A percentile compares a stretch with the other conserved stretches of the same genome.
phyloP scores from a whole-genome alignment of 768 basidiomycete genomes.

The Russula olivacea region DNA sequence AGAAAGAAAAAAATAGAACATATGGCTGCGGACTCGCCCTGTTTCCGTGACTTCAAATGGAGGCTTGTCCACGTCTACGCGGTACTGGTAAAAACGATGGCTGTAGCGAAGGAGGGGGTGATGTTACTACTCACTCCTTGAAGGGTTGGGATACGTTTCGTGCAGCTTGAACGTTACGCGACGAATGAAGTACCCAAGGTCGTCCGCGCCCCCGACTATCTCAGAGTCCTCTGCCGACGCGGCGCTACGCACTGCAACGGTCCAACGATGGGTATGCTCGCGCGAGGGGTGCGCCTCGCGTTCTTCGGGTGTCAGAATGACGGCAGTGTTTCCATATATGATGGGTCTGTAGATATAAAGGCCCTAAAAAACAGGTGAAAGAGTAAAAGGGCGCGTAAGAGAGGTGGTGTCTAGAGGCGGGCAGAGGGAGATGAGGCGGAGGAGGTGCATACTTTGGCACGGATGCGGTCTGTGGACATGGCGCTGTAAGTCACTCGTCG shows the following conservation, averaged over 20 bases:
- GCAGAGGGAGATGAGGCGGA: background rate
- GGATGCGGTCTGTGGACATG: slow-evolving; percentile 63
- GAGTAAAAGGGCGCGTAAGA: background rate
- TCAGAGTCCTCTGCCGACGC: slow-evolving; percentile 67
- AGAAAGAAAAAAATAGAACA: background rate
- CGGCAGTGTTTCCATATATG: slow-evolving; percentile 93
- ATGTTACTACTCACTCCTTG: slow-evolving; percentile 60
- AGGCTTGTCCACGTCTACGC: slow-evolving; percentile 78
- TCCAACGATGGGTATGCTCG: slow-evolving; percentile 96
- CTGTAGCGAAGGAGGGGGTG: background rate
- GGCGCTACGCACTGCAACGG: slow-evolving; percentile 88
- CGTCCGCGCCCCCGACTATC: slow-evolving; percentile 84
- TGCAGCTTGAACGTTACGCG: slow-evolving; percentile 96
- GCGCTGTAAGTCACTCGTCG: background rate
- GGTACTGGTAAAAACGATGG: slow-evolving; percentile 2
- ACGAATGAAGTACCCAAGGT: slow-evolving; percentile 87
- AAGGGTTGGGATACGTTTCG: slow-evolving; percentile 90
- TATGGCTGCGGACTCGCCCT: slow-evolving; percentile 46
- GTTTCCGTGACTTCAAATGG: slow-evolving; percentile 97
- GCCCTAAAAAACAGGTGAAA: slow-evolving; percentile 46
- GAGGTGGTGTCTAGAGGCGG: slow-evolving; percentile 13
- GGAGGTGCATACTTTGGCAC: slow-evolving; percentile 56
- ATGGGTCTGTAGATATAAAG: slow-evolving; percentile 83
- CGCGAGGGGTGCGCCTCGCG: slow-evolving; percentile 46
- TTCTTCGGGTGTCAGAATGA: slow-evolving; percentile 69